Evolutionary conservation across 371 early-diverging fungal genomes (phyloP).

Genomic region (Dipsacomyces acuminosporus): DNA sequence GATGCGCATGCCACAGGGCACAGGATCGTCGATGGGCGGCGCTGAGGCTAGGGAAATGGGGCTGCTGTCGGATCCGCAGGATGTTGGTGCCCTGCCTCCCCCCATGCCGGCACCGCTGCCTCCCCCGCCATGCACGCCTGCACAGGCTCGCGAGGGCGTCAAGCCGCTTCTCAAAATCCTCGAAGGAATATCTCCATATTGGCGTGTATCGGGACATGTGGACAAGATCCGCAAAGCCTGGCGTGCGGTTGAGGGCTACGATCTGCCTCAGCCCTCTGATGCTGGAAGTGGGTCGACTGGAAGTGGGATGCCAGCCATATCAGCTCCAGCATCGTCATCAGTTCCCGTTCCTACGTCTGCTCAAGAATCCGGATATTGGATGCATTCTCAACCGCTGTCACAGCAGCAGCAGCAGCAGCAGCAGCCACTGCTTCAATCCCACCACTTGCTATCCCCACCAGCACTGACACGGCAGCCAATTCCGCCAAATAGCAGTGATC

Average conservation of each 20-base stretch:
- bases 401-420: neutral
- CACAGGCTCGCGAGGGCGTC: constrained; percentile 32
- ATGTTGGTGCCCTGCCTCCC: constrained; percentile 30
- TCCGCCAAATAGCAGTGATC: no score
- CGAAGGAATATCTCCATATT: constrained; percentile 28
- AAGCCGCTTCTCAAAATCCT: constrained; percentile 29
- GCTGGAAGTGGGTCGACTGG: no score
- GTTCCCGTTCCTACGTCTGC: no score
- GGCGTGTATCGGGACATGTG: constrained; percentile 27
- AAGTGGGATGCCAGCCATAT: no score
- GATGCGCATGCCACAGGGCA: constrained; percentile 1
- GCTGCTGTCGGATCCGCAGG: constrained; percentile 19
- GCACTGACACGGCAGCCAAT: no score
- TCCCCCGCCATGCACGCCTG: constrained; percentile 23
- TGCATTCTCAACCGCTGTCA: neutral
- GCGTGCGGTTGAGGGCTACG: constrained; percentile 25
- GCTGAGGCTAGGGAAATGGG: constrained; percentile 19
- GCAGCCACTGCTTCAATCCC: neutral
- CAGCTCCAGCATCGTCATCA: constrained; percentile 2
- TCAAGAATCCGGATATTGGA: neutral
- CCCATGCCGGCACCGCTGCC: constrained; percentile 24
- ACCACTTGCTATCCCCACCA: neutral
- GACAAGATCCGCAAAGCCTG: constrained; percentile 25
- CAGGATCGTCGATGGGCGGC: neutral
- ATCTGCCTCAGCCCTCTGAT: constrained; percentile 8